Base-by-base conservation (phyloP, 2,329 filamentous ascomycete genomes). In the Hypoxylon sp. region DNA sequence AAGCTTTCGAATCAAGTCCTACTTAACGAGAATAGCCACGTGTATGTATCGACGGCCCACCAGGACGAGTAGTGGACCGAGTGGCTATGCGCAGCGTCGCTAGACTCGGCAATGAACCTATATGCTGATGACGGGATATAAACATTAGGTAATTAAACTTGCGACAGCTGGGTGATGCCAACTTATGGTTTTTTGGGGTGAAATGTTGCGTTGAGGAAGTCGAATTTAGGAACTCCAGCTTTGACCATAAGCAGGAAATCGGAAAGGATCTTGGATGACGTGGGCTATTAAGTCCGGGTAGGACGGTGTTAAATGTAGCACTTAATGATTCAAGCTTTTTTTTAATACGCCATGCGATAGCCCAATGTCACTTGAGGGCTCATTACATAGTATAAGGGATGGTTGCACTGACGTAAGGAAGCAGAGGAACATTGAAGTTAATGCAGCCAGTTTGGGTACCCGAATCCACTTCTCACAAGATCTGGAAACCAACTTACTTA, bases 241-340 rank as follows among this genome's bases (percentile, higher is more conserved):
- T 37, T 17, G 39, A 33, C 19, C 37, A 1, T 29, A 48, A 55
- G 62, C 48, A 58, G 57, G 29, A 33, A 29, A 52, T 42, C 33
- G 46, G 14, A 29, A 39, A 58, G 51, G 56, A 62, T 52, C 17
- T 39, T 31, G 46, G 67, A 64, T 70, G 67, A 70, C 67, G 67
- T 35, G 60, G 67, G 58, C 57, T 46, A 48, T 46, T 44, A 35
- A 39, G 29, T 31, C 37, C 42, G 37, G 54, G 54, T 66, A 57
- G 67, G 63, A 64, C 55, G 48, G 3, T 29, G 33, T 17, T 24
- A 44, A 42, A 58, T 54, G 59, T 63, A 52, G 66, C 62, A 53
- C 19, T 61, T 31, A 54, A 55, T 17, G 35, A 53, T 29, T 66
- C 63, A 63, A 65, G 63, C 59, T 63, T 66, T 66, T 66, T 42